phyloP scores from a whole-genome alignment of 192 early-diverging fungal genomes.

The Rhizophagus clarus region DNA sequence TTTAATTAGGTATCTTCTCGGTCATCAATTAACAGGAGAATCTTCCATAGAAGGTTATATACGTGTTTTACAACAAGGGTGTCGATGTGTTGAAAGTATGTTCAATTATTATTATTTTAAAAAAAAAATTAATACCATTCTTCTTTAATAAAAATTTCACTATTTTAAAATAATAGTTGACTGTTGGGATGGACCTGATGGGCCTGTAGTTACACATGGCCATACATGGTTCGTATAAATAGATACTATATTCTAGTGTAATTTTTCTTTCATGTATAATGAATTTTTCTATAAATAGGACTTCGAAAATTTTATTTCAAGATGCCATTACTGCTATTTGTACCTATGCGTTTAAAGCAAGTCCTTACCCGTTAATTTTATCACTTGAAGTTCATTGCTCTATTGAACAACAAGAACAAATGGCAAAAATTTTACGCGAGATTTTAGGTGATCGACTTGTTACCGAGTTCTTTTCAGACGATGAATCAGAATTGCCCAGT shows the following conservation, averaged over 20 bases:
- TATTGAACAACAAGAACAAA: slow-evolving; percentile 68
- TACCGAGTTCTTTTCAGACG: slow-evolving; percentile 40
- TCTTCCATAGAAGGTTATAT: slow-evolving; percentile 88
- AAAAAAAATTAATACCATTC: background rate
- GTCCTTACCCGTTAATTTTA: slow-evolving; percentile 81
- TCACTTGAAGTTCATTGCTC: slow-evolving; percentile 86
- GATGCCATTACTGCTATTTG: slow-evolving; percentile 83
- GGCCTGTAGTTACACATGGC: slow-evolving; percentile 84
- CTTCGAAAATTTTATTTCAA: slow-evolving; percentile 76
- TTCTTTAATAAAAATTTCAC: slow-evolving; percentile 8
- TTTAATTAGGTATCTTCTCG: slow-evolving; percentile 62
- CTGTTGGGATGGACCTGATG: slow-evolving; percentile 85
- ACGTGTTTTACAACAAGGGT: slow-evolving; percentile 80
- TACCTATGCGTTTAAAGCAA: slow-evolving; percentile 83
- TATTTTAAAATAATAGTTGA: slow-evolving; percentile 63
- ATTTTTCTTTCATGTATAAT: background rate
- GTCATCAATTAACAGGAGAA: slow-evolving; percentile 79
- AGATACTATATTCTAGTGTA: background rate
- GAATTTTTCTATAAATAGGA: slow-evolving; percentile 38
- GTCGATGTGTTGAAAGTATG: slow-evolving; percentile 83
- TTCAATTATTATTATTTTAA: slow-evolving; percentile 6
- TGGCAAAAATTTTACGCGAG: slow-evolving; percentile 71
- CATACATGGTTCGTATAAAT: slow-evolving; percentile 63
- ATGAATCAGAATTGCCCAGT: slow-evolving; percentile 61
- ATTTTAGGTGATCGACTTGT: slow-evolving; percentile 72